Conservation (phyloP, 371 early-diverging fungal genomes). For the Batrachochytrium dendrobatidis region DNA sequence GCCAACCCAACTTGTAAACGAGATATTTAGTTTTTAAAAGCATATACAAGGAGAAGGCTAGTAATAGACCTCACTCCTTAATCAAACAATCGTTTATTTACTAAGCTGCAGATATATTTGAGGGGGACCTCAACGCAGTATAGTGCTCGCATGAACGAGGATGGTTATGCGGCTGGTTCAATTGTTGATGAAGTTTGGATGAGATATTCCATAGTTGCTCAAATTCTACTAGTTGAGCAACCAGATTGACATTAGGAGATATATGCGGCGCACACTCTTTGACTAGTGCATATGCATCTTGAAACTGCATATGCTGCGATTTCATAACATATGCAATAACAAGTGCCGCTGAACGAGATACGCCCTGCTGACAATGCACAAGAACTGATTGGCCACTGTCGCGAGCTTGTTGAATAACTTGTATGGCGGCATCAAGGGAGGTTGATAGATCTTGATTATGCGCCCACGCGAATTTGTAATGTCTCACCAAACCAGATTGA, state of each 20-base stretch:
- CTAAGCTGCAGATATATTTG: too few relatives aligned
- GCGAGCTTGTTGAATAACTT: constrained; percentile 57
- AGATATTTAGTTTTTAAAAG: too few relatives aligned
- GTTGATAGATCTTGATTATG: constrained; percentile 58
- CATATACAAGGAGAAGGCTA: too few relatives aligned
- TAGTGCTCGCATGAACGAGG: too few relatives aligned
- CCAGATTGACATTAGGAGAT: constrained; percentile 70
- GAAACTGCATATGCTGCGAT: constrained; percentile 44
- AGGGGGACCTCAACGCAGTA: too few relatives aligned
- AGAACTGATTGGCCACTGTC: constrained; percentile 53
- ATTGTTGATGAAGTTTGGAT: too few relatives aligned
- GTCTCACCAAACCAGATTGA: constrained; percentile 2
- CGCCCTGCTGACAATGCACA: constrained; percentile 85
- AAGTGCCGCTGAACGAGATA: constrained; percentile 80
- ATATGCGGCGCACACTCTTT: constrained; percentile 61
- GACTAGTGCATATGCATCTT: constrained; percentile 73
- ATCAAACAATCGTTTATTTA: too few relatives aligned
- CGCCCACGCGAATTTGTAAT: constrained; percentile 60
- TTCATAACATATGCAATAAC: constrained; percentile 86
- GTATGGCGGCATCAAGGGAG: constrained; percentile 42
- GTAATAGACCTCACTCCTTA: too few relatives aligned
- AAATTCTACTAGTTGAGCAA: constrained; percentile 72
- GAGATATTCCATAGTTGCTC: constrained; percentile 41
- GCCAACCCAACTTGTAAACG: too few relatives aligned
- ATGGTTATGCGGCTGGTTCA: too few relatives aligned